These are phyloP conservation scores for Chenopodium formosanum DNA, from an alignment of 148 eudicot species.

Conservation along the genomic window DNA sequence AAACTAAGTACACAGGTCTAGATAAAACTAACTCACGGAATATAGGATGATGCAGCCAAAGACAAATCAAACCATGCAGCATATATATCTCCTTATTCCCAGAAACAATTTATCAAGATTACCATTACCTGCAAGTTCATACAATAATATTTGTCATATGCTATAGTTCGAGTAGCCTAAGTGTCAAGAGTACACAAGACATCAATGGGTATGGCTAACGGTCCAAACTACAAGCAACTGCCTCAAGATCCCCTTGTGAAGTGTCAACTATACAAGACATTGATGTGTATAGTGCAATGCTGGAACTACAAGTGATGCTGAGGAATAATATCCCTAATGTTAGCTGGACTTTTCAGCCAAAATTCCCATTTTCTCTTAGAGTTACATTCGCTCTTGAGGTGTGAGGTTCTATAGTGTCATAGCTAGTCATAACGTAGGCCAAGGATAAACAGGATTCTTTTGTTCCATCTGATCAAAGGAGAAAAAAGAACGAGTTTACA, in stretches of 20 bases:
- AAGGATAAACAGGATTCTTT: background rate
- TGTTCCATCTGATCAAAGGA: background rate
- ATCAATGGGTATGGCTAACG: background rate
- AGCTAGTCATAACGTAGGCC: background rate
- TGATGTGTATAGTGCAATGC: background rate
- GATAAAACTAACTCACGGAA: background rate
- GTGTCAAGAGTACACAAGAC: background rate
- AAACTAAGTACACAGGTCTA: background rate
- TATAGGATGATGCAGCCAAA: background rate
- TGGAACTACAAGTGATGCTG: background rate
- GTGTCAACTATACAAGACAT: background rate
- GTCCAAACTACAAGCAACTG: background rate
- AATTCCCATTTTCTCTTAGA: background rate
- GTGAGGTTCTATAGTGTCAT: background rate
- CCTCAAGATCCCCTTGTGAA: background rate
- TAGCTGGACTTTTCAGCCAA: background rate
- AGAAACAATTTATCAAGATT: background rate
- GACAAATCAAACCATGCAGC: background rate
- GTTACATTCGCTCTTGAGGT: background rate
- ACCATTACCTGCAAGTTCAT: background rate
- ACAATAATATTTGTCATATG: background rate
- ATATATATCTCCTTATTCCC: background rate
- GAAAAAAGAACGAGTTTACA: background rate
- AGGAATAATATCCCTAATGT: background rate
- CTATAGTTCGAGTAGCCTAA: background rate